phyloP scores from a whole-genome alignment of 192 early-diverging fungal species.

The Linderina pennispora region DNA sequence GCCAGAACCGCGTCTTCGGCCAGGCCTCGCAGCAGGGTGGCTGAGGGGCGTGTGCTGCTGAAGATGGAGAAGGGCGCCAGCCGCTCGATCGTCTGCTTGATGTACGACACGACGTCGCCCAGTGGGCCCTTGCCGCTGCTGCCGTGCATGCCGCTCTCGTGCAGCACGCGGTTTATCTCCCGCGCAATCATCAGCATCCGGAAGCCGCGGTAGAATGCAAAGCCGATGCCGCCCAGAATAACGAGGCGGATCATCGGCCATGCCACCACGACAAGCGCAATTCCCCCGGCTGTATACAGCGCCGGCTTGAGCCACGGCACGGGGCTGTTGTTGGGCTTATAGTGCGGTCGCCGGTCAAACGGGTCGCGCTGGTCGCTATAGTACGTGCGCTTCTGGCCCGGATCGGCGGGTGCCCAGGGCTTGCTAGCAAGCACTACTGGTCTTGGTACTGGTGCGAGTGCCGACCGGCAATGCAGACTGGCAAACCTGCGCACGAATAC shows the following conservation, averaged over 20 bases:
- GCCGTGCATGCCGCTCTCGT: background rate
- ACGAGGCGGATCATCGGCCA: slow-evolving; percentile 40
- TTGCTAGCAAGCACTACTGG: background rate
- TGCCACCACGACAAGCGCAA: slow-evolving; percentile 12
- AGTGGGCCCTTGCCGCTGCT: background rate
- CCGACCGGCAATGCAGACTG: too few relatives aligned
- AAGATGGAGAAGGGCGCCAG: background rate
- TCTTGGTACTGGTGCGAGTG: too few relatives aligned
- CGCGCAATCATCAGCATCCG: slow-evolving; percentile 2
- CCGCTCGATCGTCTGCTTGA: background rate
- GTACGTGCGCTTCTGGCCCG: slow-evolving; percentile 6
- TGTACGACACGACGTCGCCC: background rate
- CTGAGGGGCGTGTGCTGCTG: background rate
- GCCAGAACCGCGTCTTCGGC: slow-evolving; percentile 4
- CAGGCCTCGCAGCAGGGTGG: background rate
- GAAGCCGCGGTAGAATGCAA: slow-evolving; percentile 13
- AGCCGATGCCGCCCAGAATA: slow-evolving; percentile 26
- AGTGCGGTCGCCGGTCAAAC: background rate
- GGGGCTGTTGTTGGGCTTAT: too few relatives aligned
- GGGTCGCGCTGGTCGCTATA: background rate
- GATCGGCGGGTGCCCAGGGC: background rate
- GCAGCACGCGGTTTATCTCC: background rate
- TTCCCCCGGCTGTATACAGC: slow-evolving; percentile 23
- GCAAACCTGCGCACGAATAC: too few relatives aligned
- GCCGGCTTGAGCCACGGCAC: slow-evolving; percentile 17